Percentiles rank a stretch among this genome's conserved stretches.
phyloP scores from a whole-genome alignment of 306 rosid genomes.

The Lathyrus oleraceus region DNA sequence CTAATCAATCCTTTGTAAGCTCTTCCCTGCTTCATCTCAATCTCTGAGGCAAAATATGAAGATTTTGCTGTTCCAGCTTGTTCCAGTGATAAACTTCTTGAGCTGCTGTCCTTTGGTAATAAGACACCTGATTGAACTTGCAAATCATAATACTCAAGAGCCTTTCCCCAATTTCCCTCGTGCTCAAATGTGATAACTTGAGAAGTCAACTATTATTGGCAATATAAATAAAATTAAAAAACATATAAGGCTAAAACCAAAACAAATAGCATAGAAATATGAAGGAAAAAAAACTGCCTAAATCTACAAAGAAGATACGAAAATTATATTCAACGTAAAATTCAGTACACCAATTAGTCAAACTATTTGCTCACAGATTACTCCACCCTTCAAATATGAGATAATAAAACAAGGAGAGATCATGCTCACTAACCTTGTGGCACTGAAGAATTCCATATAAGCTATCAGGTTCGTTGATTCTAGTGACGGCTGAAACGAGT shows the following conservation, averaged over 20 bases:
- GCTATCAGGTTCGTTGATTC: conserved; percentile 94
- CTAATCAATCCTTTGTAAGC: conserved; percentile 82
- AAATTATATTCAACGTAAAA: background rate
- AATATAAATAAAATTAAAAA: conserved; percentile 24
- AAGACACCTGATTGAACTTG: conserved; percentile 70
- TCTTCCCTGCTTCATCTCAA: conserved; percentile 51
- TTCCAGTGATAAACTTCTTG: conserved; percentile 44
- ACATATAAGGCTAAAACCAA: conserved; percentile 9
- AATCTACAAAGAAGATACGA: conserved; percentile 21
- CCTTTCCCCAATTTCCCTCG: conserved; percentile 98
- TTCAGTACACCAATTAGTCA: background rate
- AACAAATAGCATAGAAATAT: conserved; percentile 6
- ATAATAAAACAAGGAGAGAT: conserved; percentile 21
- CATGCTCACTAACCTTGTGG: conserved; percentile 66
- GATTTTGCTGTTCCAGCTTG: conserved; percentile 43
- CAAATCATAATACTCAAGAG: conserved; percentile 90
- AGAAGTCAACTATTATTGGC: conserved; percentile 60
- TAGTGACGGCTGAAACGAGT: conserved; percentile 77
- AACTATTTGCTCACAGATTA: background rate
- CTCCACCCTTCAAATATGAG: background rate
- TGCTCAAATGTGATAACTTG: conserved; percentile 88
- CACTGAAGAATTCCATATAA: conserved; percentile 91
- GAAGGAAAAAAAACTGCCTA: background rate
- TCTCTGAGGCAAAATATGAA: conserved; percentile 41
- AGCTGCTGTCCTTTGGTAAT: conserved; percentile 42